Percentiles rank a stretch among this genome's conserved stretches.
Evolutionary conservation across 108 stramenopile genomes (phyloP).

Genomic region (Nannochloropsis gaditana): DNA sequence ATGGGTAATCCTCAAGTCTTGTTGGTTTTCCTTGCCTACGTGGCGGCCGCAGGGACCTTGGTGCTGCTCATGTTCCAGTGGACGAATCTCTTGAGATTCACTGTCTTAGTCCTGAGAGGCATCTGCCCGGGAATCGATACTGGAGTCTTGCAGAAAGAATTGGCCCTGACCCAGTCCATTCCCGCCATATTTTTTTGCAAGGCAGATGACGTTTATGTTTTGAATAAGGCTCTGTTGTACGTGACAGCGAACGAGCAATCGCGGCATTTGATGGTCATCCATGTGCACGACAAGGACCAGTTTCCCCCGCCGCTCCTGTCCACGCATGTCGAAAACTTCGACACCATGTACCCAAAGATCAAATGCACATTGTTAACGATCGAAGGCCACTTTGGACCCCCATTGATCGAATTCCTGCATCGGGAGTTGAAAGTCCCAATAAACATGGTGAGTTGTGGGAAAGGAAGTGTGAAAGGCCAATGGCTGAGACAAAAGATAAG

Average conservation of each 20-base stretch:
- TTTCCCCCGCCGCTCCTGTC: conserved; percentile 25
- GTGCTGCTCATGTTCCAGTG: conserved; percentile 60
- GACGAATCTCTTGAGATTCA: conserved; percentile 50
- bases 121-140: conserved; percentile 26
- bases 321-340: conserved; percentile 55
- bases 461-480: neutral
- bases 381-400: conserved; percentile 54
- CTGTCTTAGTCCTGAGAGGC: conserved; percentile 20
- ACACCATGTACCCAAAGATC: conserved; percentile 61
- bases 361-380: conserved; percentile 56
- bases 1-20: conserved; percentile 62
- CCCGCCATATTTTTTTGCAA: conserved; percentile 64
- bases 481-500: too few relatives aligned
- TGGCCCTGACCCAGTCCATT: conserved; percentile 44
- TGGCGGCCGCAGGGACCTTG: conserved; percentile 55
- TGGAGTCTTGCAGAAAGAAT: conserved; percentile 38
- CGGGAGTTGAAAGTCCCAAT: neutral
- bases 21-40: conserved; percentile 60
- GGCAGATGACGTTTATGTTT: conserved; percentile 58
- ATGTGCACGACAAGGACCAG: conserved; percentile 59
- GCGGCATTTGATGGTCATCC: conserved; percentile 48
- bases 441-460: neutral
- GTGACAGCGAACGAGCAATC: conserved; percentile 51
- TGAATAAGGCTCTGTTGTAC: conserved; percentile 67
- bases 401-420: conserved; percentile 50